Evolutionary conservation across 2,329 filamentous ascomycete species (phyloP), one percentile per base, ranked within the genome.

Genomic region (Periglandula ipomoeae): DNA sequence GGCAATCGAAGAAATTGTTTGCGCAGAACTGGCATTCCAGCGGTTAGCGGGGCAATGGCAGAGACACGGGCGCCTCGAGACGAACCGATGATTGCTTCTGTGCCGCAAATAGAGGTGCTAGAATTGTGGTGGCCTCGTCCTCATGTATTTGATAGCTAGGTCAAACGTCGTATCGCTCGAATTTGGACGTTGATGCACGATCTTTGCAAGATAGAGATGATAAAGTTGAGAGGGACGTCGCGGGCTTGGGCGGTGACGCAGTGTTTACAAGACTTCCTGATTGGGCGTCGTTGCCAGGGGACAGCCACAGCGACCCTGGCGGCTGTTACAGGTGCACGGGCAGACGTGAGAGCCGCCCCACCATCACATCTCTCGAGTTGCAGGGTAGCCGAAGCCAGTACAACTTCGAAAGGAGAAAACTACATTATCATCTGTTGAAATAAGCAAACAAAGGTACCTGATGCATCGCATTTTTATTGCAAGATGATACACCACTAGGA

Each of bases 21-120:
- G 48, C 56, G 44, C 40, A 32, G 46, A 19, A 27, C 46, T 39
- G 63, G 54, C 66, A 69, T 69, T 69, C 67, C 66, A 66, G 51
- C 48, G 53, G 66, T 70, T 67, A 70, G 67, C 66, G 62, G 63
- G 65, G 65, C 63, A 65, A 69, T 67, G 26, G 34, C 13, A 39
- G 13, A 42, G 38, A 47, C 46, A 20, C 10, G 1, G n/a, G 38
- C 26, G 24, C 11, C 15, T 27, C 19, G 4, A 27, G n/a, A 48
- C 38, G 10, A 41, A 47, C 39, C 30, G 19, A 17, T 35, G n/a
- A 9, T 5, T 47, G 6, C 26, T 24, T 5, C 24, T 39, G 34
- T 20, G 30, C n/a, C 23, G 44, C 44, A 39, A 22, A 7, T 30
- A 13, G 23, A 11, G n/a, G 24, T 15, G 7, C 19, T 19, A 13